Evolutionary conservation across 1,284 basidiomycete genomes (phyloP), one percentile per base, ranked within the genome.

Genomic region (Coniferiporia weirii): DNA sequence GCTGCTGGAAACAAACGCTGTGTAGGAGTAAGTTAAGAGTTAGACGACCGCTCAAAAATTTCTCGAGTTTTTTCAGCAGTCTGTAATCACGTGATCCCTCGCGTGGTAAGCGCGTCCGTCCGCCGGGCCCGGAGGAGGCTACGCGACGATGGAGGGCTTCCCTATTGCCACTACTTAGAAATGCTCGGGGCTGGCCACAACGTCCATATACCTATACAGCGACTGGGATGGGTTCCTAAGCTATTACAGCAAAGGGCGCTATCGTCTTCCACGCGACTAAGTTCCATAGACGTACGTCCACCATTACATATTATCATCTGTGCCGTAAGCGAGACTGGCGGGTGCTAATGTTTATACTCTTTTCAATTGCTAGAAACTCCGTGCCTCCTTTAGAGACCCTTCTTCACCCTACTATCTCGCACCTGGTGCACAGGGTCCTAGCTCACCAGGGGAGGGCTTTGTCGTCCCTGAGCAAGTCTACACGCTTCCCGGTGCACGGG

Each of bases 321-420:
- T 43, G 7, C 32, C 17, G 27, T 32, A 15, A 32, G 46, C 13
- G n/a, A 10, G 34, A 19, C 35, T 15, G 17, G 6, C n/a, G 15
- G 15, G 17, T 34, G 10, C 13, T 49, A n/a, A 36, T 38, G 5
- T 20, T 13, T 15, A 38, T 7, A 50, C 13, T n/a, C 13, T 27
- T 32, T 32, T n/a, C 32, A 40, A 40, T 40, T 15, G 15, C 15
- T 38, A 76, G 75, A 62, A 70, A 20, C 75, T 88, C 3, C 82
- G 79, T 67, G 77, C 77, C 12, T 79, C 80, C 10, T 89, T 88
- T 66, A 76, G 77, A n/a, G 81, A 87, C 62, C 82, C 83, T 0
- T 72, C 75, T 1, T 87, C 86, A 1, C 87, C 86, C 10, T 88
- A 79, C 66, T 76, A 88, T 64, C 74, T 87, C 45, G 73, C 80